Percentiles rank a stretch among this genome's conserved stretches.
Conservation (phyloP, 371 early-diverging fungal species). For the Mortierella sp. region DNA sequence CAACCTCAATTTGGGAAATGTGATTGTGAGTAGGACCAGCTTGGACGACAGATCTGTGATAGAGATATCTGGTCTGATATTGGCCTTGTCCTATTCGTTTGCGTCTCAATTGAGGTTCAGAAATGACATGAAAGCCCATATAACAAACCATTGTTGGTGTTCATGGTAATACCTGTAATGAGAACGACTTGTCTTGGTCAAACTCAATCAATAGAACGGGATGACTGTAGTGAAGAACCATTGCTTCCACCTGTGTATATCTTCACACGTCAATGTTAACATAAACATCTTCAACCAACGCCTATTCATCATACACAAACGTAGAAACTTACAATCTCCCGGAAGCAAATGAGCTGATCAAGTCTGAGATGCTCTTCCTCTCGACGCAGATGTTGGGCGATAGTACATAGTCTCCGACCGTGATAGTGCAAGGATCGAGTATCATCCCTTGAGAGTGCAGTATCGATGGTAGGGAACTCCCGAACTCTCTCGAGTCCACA, state of each 20-base stretch:
- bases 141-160: neutral
- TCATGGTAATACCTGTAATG: constrained; percentile 61
- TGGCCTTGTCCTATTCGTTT: constrained; percentile 53
- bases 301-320: neutral
- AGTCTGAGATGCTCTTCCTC: constrained; percentile 93
- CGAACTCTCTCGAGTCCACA: constrained; percentile 96
- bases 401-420: constrained; percentile 96
- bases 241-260: constrained; percentile 92
- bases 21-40: constrained; percentile 81
- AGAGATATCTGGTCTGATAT: constrained; percentile 67
- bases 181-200: constrained; percentile 85
- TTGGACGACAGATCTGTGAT: constrained; percentile 75
- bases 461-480: constrained; percentile 90
- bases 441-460: constrained; percentile 84
- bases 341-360: constrained; percentile 83
- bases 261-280: constrained; percentile 31
- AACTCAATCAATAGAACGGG: constrained; percentile 96
- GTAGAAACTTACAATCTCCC: constrained; percentile 81
- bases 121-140: neutral
- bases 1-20: constrained; percentile 87
- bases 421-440: constrained; percentile 86
- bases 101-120: neutral
- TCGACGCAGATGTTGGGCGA: constrained; percentile 92
- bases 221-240: constrained; percentile 83
- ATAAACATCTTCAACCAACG: neutral